Base-by-base conservation (phyloP, 306 rosid genomes). In the Argentina anserina region DNA sequence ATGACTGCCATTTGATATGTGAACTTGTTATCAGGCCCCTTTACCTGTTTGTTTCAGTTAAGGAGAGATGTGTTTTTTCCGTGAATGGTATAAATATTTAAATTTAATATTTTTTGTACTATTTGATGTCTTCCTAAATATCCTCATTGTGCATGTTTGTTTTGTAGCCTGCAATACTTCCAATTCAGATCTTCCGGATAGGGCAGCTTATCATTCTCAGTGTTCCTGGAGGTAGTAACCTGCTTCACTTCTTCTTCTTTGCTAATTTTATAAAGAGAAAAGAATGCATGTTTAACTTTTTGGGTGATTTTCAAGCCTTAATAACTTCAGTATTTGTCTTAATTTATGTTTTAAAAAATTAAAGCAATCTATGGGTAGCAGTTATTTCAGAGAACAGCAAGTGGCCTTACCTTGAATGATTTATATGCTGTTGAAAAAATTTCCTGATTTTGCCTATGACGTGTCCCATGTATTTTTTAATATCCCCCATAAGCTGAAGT, bases 131-230 rank as follows among this genome's bases (percentile, higher is more conserved):
- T 61, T 1, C 45, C 23, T 28, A 18, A 45, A 21, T 64, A 41
- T 69, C 18, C 46, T n/a, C 13, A 42, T 31, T 70, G 43, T 40
- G 36, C 59, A 39, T 73, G 50, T 41, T 52, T 76, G 53, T 52
- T 55, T 76, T 87, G 87, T 88, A 93, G 98, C 97, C 98, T 83
- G 85, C 98, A 64, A 77, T 93, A 83, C 96, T 93, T 87, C 98
- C 98, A 72, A 84, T 90, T 81, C 97, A 93, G 86, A 89, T 93
- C 81, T 69, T 93, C 59, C 89, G 71, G 69, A 81, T 93, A 25
- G 97, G 98, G 77, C 92, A 93, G 82, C 78, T 93, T 26, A 79
- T 86, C 58, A 86, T 93, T 85, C 97, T 93, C 39, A 79, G 85
- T 73, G 87, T 89, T 70, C 98, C 98, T 49, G 98, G 90, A 93